Evolutionary conservation across 2,329 filamentous ascomycete genomes (phyloP).

Genomic region (Beauveria sp.): DNA sequence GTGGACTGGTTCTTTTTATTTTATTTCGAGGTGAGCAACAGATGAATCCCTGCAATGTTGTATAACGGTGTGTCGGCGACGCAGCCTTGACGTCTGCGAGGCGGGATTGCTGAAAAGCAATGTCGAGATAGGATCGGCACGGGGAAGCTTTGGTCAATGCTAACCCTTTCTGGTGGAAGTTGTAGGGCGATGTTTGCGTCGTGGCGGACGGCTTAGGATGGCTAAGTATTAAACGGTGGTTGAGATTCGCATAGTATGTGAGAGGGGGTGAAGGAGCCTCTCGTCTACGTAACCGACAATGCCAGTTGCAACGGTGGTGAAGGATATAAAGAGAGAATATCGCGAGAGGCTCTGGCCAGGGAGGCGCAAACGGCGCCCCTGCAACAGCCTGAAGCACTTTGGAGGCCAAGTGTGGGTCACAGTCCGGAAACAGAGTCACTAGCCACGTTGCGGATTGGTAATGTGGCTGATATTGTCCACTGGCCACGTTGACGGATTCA

Average conservation of each 20-base stretch:
- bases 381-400: background rate
- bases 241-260: background rate
- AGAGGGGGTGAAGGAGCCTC: background rate
- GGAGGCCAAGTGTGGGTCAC: background rate
- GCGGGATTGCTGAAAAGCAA: background rate
- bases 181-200: background rate
- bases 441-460: background rate
- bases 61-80: background rate
- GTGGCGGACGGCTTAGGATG: background rate
- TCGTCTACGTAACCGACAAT: background rate
- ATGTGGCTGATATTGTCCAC: background rate
- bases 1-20: background rate
- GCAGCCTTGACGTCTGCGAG: background rate
- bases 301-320: slow-evolving; percentile 5
- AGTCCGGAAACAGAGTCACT: background rate
- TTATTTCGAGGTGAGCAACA: background rate
- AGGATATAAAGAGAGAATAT: slow-evolving; percentile 2
- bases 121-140: background rate
- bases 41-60: background rate
- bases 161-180: background rate
- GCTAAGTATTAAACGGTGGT: background rate
- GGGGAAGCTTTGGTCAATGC: background rate
- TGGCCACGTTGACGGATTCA: no score
- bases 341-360: background rate
- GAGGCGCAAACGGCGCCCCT: slow-evolving; percentile 1